Percentiles rank a stretch among this genome's conserved stretches.
phyloP scores from a whole-genome alignment of 1,284 basidiomycete genomes.

The Ceratobasidium sp. region DNA sequence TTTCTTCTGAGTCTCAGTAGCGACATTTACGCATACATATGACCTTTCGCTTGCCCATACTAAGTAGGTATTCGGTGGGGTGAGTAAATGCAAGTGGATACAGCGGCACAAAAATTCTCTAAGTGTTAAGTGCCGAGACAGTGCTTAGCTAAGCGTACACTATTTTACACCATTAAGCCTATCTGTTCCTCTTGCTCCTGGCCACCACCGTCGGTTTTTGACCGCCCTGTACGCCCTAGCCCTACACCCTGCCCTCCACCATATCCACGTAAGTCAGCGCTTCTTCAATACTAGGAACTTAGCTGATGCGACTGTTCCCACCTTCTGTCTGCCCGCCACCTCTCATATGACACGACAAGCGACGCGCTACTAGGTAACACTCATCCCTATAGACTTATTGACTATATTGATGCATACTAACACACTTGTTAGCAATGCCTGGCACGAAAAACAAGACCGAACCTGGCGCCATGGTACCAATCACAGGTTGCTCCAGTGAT shows the following conservation, averaged over 20 bases:
- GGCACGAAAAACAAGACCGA: neutral
- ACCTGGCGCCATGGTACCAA: conserved; percentile 4
- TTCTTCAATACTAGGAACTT: neutral
- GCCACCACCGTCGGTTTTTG: neutral
- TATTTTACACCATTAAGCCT: neutral
- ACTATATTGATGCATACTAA: neutral
- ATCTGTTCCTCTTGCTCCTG: neutral
- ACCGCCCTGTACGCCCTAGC: neutral
- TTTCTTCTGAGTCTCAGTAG: neutral
- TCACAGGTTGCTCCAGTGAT: neutral
- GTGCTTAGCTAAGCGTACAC: neutral
- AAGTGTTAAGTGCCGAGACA: conserved; percentile 2
- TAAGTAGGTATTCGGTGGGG: neutral
- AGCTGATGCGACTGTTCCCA: no score
- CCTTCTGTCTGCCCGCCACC: no score
- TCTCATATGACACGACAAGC: no score
- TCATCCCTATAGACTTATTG: no score
- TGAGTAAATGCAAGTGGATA: neutral
- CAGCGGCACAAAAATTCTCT: neutral
- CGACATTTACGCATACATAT: neutral
- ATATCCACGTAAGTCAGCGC: neutral
- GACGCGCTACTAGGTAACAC: no score
- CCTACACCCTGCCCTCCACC: no score
- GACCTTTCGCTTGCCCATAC: neutral
- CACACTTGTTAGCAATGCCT: neutral